Evolutionary conservation across 116 monocot species (phyloP), one percentile per base, ranked within the genome.

Genomic region (Iris pallida): DNA sequence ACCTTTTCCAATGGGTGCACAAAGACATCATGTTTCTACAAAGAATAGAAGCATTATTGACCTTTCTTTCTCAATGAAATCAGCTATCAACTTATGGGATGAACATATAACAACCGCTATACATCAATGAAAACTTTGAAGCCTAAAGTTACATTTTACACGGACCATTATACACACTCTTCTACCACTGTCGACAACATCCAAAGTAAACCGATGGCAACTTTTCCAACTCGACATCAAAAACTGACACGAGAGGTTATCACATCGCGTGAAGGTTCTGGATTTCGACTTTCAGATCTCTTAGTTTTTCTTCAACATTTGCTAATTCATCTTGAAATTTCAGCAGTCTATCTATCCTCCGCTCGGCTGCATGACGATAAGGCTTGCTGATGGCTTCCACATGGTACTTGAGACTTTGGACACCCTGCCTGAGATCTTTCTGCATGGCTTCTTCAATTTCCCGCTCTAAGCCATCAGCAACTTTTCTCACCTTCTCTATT

Each of bases 381-480:
- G 96, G 96, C 63, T 87, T 81, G 66, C 89, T 73, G 13, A 79
- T 75, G 19, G 57, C 15, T 68, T 89, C 77, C 2, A 85, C 85
- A 71, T 81, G 89, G 16, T 42, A 59, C 40, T 43, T 57, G 12
- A 92, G 56, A 8, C 75, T 83, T 44, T 87, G 68, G 5, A 69
- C 63, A 17, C 81, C 72, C 8, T 63, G 76, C 18, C 52, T 17
- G 12, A 96, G 75, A 69, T 96, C 96, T 57, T 81, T 79, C 64
- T 83, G 68, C 87, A 96, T 96, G 13, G 96, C 92, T 47, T 86
- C 80, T 40, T 87, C 87, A 18, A 92, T 81, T 57, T 89, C 84
- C 4, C 53, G 12, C 13, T 81, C 75, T 58, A 96, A 83, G 13
- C 75, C 69, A 68, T 92, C 79, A 4, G 92, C 92, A 3, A 89